Percentiles rank a stretch among this genome's conserved stretches.
These are phyloP conservation scores for Kingdonia uniflora DNA, from an alignment of 164 flowering plant species.

Conservation along the genomic window DNA sequence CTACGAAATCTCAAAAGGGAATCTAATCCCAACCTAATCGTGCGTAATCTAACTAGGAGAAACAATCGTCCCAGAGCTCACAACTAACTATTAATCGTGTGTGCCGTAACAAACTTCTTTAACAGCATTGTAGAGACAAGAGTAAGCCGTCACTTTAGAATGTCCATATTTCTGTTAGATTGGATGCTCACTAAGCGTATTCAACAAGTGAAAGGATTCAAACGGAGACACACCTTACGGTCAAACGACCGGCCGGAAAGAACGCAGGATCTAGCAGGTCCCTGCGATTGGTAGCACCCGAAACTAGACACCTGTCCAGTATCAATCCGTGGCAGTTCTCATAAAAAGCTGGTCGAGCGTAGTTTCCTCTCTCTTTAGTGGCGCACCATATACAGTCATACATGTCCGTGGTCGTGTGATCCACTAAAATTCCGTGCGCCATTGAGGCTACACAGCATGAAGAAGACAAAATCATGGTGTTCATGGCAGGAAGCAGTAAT, in stretches of 20 bases:
- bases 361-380: constrained; percentile 95
- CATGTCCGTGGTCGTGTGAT: constrained; percentile 42
- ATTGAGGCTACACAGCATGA: constrained; percentile 22
- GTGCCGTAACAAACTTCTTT: neutral
- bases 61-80: too few species aligned
- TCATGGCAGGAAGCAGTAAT: too few species aligned
- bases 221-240: constrained; percentile 76
- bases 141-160: too few species aligned
- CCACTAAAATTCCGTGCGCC: constrained; percentile 82
- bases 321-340: constrained; percentile 99
- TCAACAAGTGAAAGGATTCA: too few species aligned
- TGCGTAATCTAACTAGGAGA: too few species aligned
- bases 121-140: too few species aligned
- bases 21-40: too few species aligned
- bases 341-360: constrained; percentile 91
- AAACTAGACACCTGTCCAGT: constrained; percentile 96
- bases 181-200: too few species aligned
- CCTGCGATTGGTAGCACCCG: constrained; percentile 92
- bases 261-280: constrained; percentile 98
- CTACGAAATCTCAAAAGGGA: too few species aligned
- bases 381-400: constrained; percentile 87
- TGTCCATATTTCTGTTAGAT: too few species aligned
- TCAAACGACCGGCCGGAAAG: constrained; percentile 97
- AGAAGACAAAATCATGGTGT: neutral
- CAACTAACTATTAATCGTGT: too few species aligned